These are phyloP conservation scores for Escovopsis weberi DNA, from an alignment of 2,329 filamentous ascomycete genomes.

Conservation along the genomic window DNA sequence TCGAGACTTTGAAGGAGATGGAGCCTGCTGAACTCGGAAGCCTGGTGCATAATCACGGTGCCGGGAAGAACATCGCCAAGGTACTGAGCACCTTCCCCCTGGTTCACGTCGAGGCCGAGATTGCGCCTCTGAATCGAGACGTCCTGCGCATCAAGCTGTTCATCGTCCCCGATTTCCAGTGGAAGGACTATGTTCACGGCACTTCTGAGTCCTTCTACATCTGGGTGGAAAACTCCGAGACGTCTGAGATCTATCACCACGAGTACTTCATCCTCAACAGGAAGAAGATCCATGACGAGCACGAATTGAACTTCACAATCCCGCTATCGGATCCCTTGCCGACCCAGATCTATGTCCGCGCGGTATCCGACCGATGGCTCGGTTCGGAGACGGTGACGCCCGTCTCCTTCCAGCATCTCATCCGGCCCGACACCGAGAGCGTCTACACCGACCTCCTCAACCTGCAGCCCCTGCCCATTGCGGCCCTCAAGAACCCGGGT, in stretches of 20 bases:
- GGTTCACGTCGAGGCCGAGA: constrained; percentile 78
- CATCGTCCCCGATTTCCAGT: constrained; percentile 78
- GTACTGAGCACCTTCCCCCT: constrained; percentile 87
- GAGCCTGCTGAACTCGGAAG: constrained; percentile 78
- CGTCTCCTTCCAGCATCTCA: constrained; percentile 94
- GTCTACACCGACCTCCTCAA: constrained; percentile 91
- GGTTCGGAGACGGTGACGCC: constrained; percentile 92
- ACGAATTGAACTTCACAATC: constrained; percentile 96
- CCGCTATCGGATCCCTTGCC: constrained; percentile 85
- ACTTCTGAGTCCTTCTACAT: constrained; percentile 95
- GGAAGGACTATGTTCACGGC: constrained; percentile 90
- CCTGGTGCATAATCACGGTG: constrained; percentile 79
- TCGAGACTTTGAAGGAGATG: constrained; percentile 86
- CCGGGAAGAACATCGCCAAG: constrained; percentile 68
- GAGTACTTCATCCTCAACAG: constrained; percentile 90
- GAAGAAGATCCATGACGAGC: constrained; percentile 85
- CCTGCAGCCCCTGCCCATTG: constrained; percentile 75
- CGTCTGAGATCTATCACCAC: constrained; percentile 92
- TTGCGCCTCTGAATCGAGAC: constrained; percentile 87
- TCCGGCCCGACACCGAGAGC: constrained; percentile 92
- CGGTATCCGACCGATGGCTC: constrained; percentile 90
- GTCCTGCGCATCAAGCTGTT: constrained; percentile 82
- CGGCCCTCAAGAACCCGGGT: constrained; percentile 71
- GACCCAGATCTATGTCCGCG: constrained; percentile 88
- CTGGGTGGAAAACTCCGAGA: constrained; percentile 98